These are phyloP conservation scores for Blastocystis sp. DNA, from an alignment of 352 stramenopile species.

Conservation along the genomic window DNA sequence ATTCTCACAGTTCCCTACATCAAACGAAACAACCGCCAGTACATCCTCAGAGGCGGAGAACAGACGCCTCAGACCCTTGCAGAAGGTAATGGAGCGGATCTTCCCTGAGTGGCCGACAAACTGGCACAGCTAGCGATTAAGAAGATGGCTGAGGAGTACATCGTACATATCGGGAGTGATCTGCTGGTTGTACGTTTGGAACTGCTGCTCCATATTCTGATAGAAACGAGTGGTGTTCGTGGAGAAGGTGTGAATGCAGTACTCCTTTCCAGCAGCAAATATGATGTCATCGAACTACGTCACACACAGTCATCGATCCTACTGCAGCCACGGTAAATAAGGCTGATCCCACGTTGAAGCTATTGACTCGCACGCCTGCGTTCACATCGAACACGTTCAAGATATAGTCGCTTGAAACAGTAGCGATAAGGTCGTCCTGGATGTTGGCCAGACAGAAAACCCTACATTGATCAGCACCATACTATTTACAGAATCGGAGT, in stretches of 20 bases:
- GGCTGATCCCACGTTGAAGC: not conserved
- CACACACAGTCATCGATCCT: not conserved
- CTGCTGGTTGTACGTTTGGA: not conserved
- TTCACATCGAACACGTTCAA: slow-evolving; percentile 12
- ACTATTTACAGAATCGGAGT: slow-evolving; percentile 9
- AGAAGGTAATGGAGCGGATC: not conserved
- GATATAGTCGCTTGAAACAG: not conserved
- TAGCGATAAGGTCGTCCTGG: not conserved
- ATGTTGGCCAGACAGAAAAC: not conserved
- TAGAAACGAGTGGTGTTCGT: slow-evolving; percentile 6
- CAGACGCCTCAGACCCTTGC: not conserved
- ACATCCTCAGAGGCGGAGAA: slow-evolving; percentile 19
- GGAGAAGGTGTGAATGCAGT: slow-evolving; percentile 14
- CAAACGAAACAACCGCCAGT: not conserved
- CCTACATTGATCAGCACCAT: not conserved
- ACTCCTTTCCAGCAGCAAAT: slow-evolving; percentile 54
- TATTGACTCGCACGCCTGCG: not conserved
- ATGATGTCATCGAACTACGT: slow-evolving; percentile 9
- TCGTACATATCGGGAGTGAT: not conserved
- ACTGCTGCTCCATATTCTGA: slow-evolving; percentile 34
- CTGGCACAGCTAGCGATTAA: not conserved
- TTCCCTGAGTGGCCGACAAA: slow-evolving; percentile 26
- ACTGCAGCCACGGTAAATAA: slow-evolving; percentile 23
- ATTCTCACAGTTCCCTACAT: slow-evolving; percentile 10
- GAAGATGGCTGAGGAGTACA: not conserved